phyloP scores from a whole-genome alignment of 371 early-diverging fungal species.

The Synchytrium microbalum region DNA sequence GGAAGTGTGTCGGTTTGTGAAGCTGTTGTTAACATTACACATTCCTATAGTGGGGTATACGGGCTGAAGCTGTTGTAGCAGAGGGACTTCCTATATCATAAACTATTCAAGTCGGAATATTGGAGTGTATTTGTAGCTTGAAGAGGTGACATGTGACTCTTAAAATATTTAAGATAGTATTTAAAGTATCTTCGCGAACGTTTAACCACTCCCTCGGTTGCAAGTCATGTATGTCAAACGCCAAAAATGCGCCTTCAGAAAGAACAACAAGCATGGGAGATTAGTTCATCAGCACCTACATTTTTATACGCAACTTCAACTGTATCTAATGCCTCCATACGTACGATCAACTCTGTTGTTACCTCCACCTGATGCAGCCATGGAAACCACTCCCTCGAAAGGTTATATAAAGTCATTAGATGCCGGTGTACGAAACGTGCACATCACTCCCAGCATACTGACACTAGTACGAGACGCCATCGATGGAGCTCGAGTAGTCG shows the following conservation, averaged over 20 bases:
- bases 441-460: background rate
- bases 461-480: background rate
- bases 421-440: background rate
- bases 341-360: background rate
- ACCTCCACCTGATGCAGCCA: background rate
- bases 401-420: background rate
- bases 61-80: background rate
- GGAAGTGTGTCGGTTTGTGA: too few species aligned
- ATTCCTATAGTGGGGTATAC: too few species aligned
- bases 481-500: background rate
- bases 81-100: background rate
- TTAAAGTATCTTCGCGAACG: too few species aligned
- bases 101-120: too few species aligned
- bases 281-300: background rate
- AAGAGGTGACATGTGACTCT: too few species aligned
- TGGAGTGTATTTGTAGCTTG: too few species aligned
- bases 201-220: too few species aligned
- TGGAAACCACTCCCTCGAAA: background rate
- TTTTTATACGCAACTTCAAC: background rate
- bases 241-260: too few species aligned
- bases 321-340: background rate
- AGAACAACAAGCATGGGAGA: too few species aligned
- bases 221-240: too few species aligned
- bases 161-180: too few species aligned
- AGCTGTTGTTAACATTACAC: too few species aligned